Evolutionary conservation across 164 flowering plant genomes (phyloP), one percentile per base, ranked within the genome.

Genomic region (Berberis vulgaris): DNA sequence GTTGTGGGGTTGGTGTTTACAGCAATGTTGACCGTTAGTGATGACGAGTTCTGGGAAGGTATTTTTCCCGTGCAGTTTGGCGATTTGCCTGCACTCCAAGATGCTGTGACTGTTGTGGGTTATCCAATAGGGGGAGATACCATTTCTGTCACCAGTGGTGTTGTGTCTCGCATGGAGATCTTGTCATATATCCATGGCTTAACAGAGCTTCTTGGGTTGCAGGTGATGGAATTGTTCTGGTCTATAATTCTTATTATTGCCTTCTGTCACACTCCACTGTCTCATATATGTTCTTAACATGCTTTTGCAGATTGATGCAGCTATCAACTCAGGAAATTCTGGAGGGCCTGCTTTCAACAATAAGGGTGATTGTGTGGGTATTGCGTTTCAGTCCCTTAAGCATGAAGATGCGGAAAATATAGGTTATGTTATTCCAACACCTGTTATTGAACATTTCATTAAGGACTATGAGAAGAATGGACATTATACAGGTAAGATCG

Each of bases 51-150:
- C 70, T 95, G 99, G 97, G 83, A 87, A 73, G 97, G 97, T 41
- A 89, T 91, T 41, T 77, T 86, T 7, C 94, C 97, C 1, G 83
- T 95, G 57, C 92, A 91, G 63, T 91, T 95, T 75, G 97, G 99
- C 41, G 77, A 81, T 42, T 78, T 95, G 72, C 97, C 97, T 69
- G 85, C 96, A 6, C 87, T 95, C 60, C 99, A 95, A 73, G 97
- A 91, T 82, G 97, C 97, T 52, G 99, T 95, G 26, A 91, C 97
- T 45, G 99, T 95, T 72, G 97, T 95, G 49, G 99, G 99, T 43
- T 95, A 95, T 57, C 99, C 99, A 12, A 91, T 95, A 70, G 99
- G 99, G 42, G 99, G 97, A 49, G 99, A 95, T 72, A 95, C 99
- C 4, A 91, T 95, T 65, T 95, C 99, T 70, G 99, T 95, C 57